Conservation (phyloP, 2,329 filamentous ascomycete species). For the Penicillium sp. region DNA sequence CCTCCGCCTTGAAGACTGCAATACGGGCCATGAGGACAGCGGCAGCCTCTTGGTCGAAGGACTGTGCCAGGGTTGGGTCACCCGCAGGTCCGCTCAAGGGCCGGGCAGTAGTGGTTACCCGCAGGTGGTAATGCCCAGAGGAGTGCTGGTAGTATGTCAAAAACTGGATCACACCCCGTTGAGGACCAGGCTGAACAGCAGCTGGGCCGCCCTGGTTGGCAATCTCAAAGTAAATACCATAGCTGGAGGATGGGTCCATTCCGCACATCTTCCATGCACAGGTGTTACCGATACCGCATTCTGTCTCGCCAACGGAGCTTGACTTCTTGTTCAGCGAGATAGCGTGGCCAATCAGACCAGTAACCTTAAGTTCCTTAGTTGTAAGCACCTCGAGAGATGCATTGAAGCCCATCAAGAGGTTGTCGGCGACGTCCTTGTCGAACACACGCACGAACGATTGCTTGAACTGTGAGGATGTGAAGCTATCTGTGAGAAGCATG, state of each 20-base stretch:
- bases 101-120: conserved; percentile 89
- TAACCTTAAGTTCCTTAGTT: conserved; percentile 97
- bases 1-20: conserved; percentile 97
- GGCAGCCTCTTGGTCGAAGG: conserved; percentile 96
- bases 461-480: conserved; percentile 98
- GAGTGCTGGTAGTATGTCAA: conserved; percentile 98
- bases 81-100: conserved; percentile 90
- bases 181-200: conserved; percentile 78
- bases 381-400: conserved; percentile 92
- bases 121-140: conserved; percentile 90
- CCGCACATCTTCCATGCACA: conserved; percentile 99
- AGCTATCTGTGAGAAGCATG: conserved; percentile 97
- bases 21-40: conserved; percentile 99
- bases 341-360: conserved; percentile 92
- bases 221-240: conserved; percentile 97
- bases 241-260: conserved; percentile 89
- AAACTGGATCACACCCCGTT: conserved; percentile 97
- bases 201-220: conserved; percentile 86
- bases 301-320: conserved; percentile 91
- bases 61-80: conserved; percentile 91
- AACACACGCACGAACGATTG: conserved; percentile 97
- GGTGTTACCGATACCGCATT: conserved; percentile 97
- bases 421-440: conserved; percentile 92
- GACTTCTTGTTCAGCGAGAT: conserved; percentile 98
- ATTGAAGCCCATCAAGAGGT: conserved; percentile 97